Evolutionary conservation across 179 eudicot species (phyloP).

Genomic region (Actinidia polygama): DNA sequence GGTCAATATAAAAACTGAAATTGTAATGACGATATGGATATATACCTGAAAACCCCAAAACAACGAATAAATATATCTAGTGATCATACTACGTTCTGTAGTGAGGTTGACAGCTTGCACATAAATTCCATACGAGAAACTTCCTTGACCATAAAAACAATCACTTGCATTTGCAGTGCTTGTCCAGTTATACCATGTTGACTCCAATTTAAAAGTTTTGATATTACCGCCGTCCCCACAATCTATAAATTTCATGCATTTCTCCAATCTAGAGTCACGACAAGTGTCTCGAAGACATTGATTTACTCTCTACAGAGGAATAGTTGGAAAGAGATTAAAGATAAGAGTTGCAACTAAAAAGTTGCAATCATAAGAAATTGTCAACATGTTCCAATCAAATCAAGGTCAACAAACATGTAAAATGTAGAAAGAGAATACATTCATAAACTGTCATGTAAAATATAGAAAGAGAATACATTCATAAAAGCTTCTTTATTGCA

Average conservation of each 20-base stretch:
- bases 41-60: conserved; percentile 95
- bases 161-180: conserved; percentile 33
- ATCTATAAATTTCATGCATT: conserved; percentile 54
- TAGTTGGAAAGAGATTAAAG: neutral
- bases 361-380: no score
- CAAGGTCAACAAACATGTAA: no score
- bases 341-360: no score
- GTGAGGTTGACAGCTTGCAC: conserved; percentile 63
- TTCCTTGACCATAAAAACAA: conserved; percentile 40
- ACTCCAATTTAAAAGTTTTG: neutral
- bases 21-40: neutral
- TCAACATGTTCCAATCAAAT: no score
- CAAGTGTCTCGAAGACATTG: conserved; percentile 81
- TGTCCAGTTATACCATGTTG: conserved; percentile 54
- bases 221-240: conserved; percentile 53
- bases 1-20: neutral
- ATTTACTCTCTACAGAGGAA: conserved; percentile 68
- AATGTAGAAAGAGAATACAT: no score
- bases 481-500: no score
- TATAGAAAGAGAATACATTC: no score
- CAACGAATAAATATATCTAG: conserved; percentile 76
- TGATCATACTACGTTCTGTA: conserved; percentile 35
- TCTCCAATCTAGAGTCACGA: conserved; percentile 22
- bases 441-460: no score
- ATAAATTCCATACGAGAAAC: conserved; percentile 75